phyloP scores from a whole-genome alignment of 2,329 filamentous ascomycete species.

The Gaeumannomyces tritici region DNA sequence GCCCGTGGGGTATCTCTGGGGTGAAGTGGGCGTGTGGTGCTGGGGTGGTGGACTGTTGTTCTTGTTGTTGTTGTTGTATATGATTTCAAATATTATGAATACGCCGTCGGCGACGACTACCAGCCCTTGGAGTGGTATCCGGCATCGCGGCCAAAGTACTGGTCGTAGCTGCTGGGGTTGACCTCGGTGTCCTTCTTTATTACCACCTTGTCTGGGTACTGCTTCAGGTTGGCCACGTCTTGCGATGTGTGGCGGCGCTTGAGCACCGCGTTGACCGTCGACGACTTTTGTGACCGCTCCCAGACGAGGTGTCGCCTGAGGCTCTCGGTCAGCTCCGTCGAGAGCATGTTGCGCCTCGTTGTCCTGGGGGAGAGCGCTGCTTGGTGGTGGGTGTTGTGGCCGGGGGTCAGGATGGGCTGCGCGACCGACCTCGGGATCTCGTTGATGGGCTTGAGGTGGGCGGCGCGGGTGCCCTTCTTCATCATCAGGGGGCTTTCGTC shows the following conservation, averaged over 20 bases:
- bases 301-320: constrained; percentile 84
- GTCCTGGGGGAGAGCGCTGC: constrained; percentile 82
- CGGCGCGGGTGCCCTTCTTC: constrained; percentile 45
- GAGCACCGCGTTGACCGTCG: constrained; percentile 76
- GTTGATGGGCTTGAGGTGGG: constrained; percentile 42
- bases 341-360: constrained; percentile 89
- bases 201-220: constrained; percentile 61
- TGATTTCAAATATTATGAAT: background rate
- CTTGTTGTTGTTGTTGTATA: background rate
- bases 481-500: constrained; percentile 56
- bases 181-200: constrained; percentile 50
- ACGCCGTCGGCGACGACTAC: constrained; percentile 33
- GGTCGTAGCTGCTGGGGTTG: constrained; percentile 70
- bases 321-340: constrained; percentile 87
- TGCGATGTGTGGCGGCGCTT: constrained; percentile 87
- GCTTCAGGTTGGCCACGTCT: constrained; percentile 79
- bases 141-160: constrained; percentile 77
- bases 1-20: background rate
- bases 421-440: constrained; percentile 57
- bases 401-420: constrained; percentile 71
- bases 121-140: constrained; percentile 83
- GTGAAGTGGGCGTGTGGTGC: background rate
- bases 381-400: constrained; percentile 54
- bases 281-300: constrained; percentile 92
- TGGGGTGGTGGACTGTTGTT: background rate